Base-by-base conservation (phyloP, 2,329 filamentous ascomycete species). In the Chaetomium sp. region DNA sequence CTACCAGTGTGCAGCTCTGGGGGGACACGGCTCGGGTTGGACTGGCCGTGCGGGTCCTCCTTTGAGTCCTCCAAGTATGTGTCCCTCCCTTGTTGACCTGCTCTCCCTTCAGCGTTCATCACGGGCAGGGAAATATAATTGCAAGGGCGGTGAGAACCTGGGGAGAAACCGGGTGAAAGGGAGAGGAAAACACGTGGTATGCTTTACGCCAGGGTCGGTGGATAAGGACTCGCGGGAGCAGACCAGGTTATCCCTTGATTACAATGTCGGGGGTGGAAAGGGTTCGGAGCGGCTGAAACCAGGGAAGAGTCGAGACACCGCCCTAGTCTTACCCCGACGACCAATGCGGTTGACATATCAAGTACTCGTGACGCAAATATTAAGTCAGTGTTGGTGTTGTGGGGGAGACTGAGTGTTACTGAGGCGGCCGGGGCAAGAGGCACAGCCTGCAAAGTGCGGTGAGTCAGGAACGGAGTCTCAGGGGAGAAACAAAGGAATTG, bases 241-340 rank as follows among this genome's bases (percentile, higher is more conserved):
- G 38, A 56, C 29, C n/a, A 23, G 53, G 21, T 56, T 16, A 25
- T 12, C 31, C 31, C 38, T 35, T 56, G 53, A 38, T 9, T 45
- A 16, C 23, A 29, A 38, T 21, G 25, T 57, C 35, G 38, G 35
- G 21, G 27, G 23, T 21, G 55, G 4, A 57, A 42, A 16, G 25
- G 38, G 3, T 45, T 45, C 9, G 8, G 55, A 45, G 35, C 55
- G 55, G 55, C 55, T 57, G 55, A 57, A 57, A 23, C 38, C 55
- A 45, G 29, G 23, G n/a, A n/a, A 45, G 35, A 21, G 31, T 35
- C 29, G 29, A 56, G 53, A 31, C n/a, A 31, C 16, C 38, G 38
- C 16, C 38, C 21, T 27, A 1, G 47, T 23, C 23, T 27, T 27
- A 16, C 47, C 23, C 47, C 47, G 12, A 25, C 12, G 23, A 7